Conservation (phyloP, 495 filamentous ascomycete species). For the Jackrogersella minutella region DNA sequence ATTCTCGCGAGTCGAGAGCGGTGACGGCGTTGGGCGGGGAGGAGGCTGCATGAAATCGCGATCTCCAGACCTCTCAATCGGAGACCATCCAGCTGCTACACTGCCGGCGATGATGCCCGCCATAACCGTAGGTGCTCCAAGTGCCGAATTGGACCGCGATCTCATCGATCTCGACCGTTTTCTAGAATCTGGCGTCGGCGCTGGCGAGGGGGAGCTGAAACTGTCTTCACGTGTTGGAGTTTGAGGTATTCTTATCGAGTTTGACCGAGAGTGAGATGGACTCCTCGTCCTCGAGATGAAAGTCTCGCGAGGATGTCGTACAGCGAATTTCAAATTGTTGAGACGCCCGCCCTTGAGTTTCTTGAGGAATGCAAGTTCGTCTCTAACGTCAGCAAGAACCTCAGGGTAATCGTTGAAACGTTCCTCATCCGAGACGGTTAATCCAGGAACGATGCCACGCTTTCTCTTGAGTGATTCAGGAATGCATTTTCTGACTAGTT, state of each 20-base stretch:
- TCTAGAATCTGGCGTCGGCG: slow-evolving; percentile 75
- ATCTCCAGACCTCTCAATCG: slow-evolving; percentile 65
- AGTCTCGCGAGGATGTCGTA: slow-evolving; percentile 78
- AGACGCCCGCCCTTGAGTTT: slow-evolving; percentile 90
- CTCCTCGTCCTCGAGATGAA: slow-evolving; percentile 76
- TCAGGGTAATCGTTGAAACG: slow-evolving; percentile 74
- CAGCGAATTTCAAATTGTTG: slow-evolving; percentile 83
- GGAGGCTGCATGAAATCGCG: slow-evolving; percentile 39
- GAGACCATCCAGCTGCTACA: slow-evolving; percentile 86
- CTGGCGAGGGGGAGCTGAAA: slow-evolving; percentile 58
- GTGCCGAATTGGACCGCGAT: slow-evolving; percentile 85
- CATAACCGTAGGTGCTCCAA: slow-evolving; percentile 85
- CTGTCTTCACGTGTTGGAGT: slow-evolving; percentile 71
- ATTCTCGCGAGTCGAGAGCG: slow-evolving; percentile 37
- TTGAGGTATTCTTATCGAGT: slow-evolving; percentile 65
- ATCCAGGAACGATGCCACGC: slow-evolving; percentile 50
- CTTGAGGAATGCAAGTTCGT: slow-evolving; percentile 88
- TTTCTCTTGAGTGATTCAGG: slow-evolving; percentile 75
- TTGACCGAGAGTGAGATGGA: slow-evolving; percentile 75
- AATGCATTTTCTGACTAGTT: slow-evolving; percentile 69
- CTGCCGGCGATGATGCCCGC: slow-evolving; percentile 87
- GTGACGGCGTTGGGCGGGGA: slow-evolving; percentile 42
- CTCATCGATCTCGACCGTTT: slow-evolving; percentile 71
- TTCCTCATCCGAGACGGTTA: slow-evolving; percentile 76
- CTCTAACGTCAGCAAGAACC: slow-evolving; percentile 75